phyloP scores from a whole-genome alignment of 106 monocot species.

The Xerophyta viscosa region DNA sequence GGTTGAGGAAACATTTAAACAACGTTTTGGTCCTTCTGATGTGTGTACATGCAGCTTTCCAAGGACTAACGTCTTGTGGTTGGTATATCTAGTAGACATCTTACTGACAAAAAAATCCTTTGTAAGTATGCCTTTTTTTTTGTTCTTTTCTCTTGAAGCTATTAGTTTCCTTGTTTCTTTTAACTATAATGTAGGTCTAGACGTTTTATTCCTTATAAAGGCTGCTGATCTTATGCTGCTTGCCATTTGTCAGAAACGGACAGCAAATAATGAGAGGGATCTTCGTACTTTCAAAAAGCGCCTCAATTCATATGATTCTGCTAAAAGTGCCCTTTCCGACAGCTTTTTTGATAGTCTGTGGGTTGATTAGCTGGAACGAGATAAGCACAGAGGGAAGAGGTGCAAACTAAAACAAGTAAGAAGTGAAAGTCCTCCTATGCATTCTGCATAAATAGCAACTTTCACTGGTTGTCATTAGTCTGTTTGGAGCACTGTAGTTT shows the following conservation, averaged over 20 bases:
- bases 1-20: too few relatives aligned
- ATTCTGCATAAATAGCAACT: too few relatives aligned
- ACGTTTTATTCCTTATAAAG: too few relatives aligned
- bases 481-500: too few relatives aligned
- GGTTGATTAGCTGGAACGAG: conserved; percentile 3
- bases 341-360: conserved; percentile 53
- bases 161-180: not conserved
- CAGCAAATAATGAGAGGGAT: conserved; percentile 58
- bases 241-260: conserved; percentile 52
- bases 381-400: too few relatives aligned
- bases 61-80: conserved; percentile 88
- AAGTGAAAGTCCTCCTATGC: not conserved
- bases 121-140: conserved; percentile 37
- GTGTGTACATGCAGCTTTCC: conserved; percentile 54
- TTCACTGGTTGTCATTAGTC: too few relatives aligned
- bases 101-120: conserved; percentile 76
- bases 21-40: too few relatives aligned
- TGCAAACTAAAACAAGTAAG: not conserved
- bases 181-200: too few relatives aligned
- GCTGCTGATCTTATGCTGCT: too few relatives aligned
- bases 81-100: conserved; percentile 77
- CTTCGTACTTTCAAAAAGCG: conserved; percentile 84
- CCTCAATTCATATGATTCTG: conserved; percentile 54
- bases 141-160: too few relatives aligned
- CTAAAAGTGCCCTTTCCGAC: conserved; percentile 58